Evolutionary conservation across 2,329 filamentous ascomycete species (phyloP).

Genomic region (Dothideomycetidae sp.): DNA sequence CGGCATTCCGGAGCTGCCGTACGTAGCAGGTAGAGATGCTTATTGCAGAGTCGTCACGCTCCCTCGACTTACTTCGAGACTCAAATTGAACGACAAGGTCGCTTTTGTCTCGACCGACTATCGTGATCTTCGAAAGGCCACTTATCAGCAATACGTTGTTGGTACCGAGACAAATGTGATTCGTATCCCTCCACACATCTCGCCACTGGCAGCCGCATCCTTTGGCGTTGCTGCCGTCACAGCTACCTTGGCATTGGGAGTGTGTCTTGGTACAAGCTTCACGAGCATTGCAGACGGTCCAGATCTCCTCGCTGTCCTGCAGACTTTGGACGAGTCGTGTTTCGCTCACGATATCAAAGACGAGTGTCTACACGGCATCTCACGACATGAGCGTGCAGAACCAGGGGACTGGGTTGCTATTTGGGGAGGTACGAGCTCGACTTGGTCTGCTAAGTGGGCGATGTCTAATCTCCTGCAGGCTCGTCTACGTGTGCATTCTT

Average conservation of each 20-base stretch:
- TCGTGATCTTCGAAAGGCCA: constrained; percentile 55
- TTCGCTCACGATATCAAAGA: constrained; percentile 47
- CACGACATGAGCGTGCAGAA: constrained; percentile 34
- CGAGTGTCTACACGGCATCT: constrained; percentile 48
- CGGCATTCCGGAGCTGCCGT: constrained; percentile 52
- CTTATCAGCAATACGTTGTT: constrained; percentile 56
- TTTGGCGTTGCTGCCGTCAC: constrained; percentile 60
- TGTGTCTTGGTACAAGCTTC: constrained; percentile 58
- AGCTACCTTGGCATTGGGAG: constrained; percentile 49
- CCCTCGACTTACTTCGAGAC: constrained; percentile 19
- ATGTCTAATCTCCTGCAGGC: constrained; percentile 18
- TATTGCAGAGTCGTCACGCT: constrained; percentile 46
- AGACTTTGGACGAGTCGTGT: constrained; percentile 29
- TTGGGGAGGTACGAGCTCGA: constrained; percentile 62
- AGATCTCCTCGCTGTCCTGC: constrained; percentile 41
- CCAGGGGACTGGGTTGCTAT: constrained; percentile 56
- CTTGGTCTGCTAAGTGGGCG: too few relatives aligned
- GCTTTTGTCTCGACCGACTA: constrained; percentile 63
- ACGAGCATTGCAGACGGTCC: constrained; percentile 27
- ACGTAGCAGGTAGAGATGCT: constrained; percentile 56
- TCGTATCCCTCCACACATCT: constrained; percentile 41
- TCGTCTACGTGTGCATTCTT: constrained; percentile 26
- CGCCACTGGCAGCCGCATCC: constrained; percentile 43
- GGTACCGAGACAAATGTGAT: constrained; percentile 51
- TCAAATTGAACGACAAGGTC: constrained; percentile 15